Base-by-base conservation (phyloP, 1,284 basidiomycete species). In the Takashimella tepidaria region DNA sequence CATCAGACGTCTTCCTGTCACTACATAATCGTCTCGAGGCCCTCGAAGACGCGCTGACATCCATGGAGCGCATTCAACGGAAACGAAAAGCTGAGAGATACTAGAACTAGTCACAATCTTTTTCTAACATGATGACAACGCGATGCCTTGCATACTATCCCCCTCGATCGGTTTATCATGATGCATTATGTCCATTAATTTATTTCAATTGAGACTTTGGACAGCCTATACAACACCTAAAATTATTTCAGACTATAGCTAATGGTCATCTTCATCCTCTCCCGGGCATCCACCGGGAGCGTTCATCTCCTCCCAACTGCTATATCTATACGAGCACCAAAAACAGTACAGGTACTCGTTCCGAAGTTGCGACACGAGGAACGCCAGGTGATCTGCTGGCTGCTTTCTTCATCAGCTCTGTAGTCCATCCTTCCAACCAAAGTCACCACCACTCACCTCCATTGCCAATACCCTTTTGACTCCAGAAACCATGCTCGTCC, bases 211-310 rank as follows among this genome's bases (percentile, higher is more conserved):
- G 16, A 4, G 16, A 46, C n/a, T 8, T n/a, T 46, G n/a, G 22
- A 4, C 44, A 13, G 4, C n/a, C 22, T 20, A 45, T 12, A 47
- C 37, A 47, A 6, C 46, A 24, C 24, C 25, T 31, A 47, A 20
- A 22, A 25, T 12, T 47, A 47, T 47, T n/a, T n/a, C n/a, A n/a
- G n/a, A n/a, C n/a, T n/a, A 19, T 27, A 13, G 20, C 56, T 67
- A 76, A 58, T 76, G 74, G 59, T 74, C 73, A 45, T 76, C 74
- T 56, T 76, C 73, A 10, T 71, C 68, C 54, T 70, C 64, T 6
- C 74, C 74, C 3, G 74, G 74, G 63, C 74, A 76, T 21, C 74
- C 74, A 0, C 73, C 74, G 0, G 66, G 57, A 20, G 60, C 72
- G 3, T 76, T 70, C 69, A 76, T 70, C 62, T 75, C 74, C 12